Base-by-base conservation (phyloP, 2,329 filamentous ascomycete genomes). In the Hypoxylon sp. region DNA sequence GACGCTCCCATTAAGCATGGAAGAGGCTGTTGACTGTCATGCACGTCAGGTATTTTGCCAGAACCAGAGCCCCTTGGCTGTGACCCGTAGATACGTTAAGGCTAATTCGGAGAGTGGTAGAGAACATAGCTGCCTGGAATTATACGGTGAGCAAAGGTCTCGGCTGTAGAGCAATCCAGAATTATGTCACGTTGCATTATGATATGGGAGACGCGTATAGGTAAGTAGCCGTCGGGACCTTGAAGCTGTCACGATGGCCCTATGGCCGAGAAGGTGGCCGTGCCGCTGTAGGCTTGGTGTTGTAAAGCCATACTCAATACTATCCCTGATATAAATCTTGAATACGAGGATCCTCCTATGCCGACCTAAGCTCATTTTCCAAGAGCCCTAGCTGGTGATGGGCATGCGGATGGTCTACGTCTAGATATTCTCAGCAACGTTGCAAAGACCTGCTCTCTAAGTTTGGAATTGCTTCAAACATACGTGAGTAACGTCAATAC, bases 11-110 rank as follows among this genome's bases (percentile, higher is more conserved):
- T 2, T 31, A 7, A 23, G 21, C 7, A 17, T 18, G 38, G 18
- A 38, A 35, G 40, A 46, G 6, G 15, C 31, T 18, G 31, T 20
- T 56, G 47, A 26, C 47, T 46, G 41, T 26, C 21, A 15, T 8
- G 21, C 48, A n/a, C 24, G 33, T 15, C 29, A 21, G 18, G 52
- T 49, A 60, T 60, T 60, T 60, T 60, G 53, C 57, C 57, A 60
- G 38, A 57, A 56, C 10, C 46, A 59, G 35, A 53, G 49, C 10
- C 43, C 52, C 18, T 24, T 13, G 48, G 24, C 18, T 24, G n/a
- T 20, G 27, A 37, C 27, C 46, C 20, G 27, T 29, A 29, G 26
- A 27, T 40, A 38, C 27, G 48, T 35, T 47, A 49, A 42, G 48
- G 52, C 21, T 56, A 40, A 53, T 52, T 42, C 41, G 23, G 23